Evolutionary conservation across 306 rosid species (phyloP), one percentile per base, ranked within the genome.

Genomic region (Psophocarpus tetragonolobus): DNA sequence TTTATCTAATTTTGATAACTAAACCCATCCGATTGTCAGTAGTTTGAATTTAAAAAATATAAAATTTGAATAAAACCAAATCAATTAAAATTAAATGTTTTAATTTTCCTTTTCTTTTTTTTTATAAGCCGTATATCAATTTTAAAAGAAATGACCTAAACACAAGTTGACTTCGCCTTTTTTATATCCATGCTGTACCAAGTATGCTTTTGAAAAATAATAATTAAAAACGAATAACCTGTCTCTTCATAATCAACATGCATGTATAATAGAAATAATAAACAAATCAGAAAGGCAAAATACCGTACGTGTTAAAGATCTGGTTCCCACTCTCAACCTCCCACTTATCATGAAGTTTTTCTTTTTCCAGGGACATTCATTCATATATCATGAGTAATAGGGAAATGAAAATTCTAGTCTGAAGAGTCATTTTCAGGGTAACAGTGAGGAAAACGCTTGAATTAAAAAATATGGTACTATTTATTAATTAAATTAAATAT

Each of bases 91-190:
- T n/a, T n/a, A n/a, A n/a, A n/a, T n/a, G n/a, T n/a, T n/a, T n/a
- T n/a, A n/a, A n/a, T n/a, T n/a, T n/a, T n/a, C n/a, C n/a, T n/a
- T n/a, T n/a, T n/a, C n/a, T n/a, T n/a, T n/a, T n/a, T n/a, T n/a
- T n/a, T n/a, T n/a, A n/a, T n/a, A n/a, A n/a, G n/a, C n/a, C n/a
- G n/a, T n/a, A n/a, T n/a, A n/a, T n/a, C n/a, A n/a, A n/a, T n/a
- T n/a, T n/a, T n/a, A n/a, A n/a, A n/a, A n/a, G n/a, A n/a, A n/a
- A n/a, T n/a, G n/a, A n/a, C n/a, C n/a, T n/a, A n/a, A n/a, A n/a
- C n/a, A 39, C n/a, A 66, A 50, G 66, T 66, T 66, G 81, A 76
- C 67, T 76, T 66, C 6, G 38, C 23, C 14, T 51, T 63, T 63
- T 32, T 8, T 39, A 20, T 64, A 39, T 50, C 2, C 14, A 39